Conservation (phyloP, 1,139 yeast genomes). For the Ashbya aceris region DNA sequence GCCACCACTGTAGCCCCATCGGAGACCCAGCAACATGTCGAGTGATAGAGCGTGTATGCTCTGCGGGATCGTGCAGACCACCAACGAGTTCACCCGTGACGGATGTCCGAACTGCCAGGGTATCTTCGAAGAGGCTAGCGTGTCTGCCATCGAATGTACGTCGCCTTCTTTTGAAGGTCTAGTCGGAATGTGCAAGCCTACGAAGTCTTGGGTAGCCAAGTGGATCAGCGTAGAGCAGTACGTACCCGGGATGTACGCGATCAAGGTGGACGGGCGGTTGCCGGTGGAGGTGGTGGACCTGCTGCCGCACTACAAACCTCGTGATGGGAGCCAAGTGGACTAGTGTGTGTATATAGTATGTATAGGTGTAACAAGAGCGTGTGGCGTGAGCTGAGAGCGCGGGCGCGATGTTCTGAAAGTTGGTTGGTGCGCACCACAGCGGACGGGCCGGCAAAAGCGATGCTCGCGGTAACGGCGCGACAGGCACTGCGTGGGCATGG, state of each 20-base stretch:
- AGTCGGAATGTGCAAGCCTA: slow-evolving; percentile 82
- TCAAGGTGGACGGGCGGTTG: slow-evolving; percentile 81
- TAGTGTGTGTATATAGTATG: slow-evolving; percentile 23
- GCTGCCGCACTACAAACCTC: slow-evolving; percentile 76
- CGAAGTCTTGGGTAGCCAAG: slow-evolving; percentile 90
- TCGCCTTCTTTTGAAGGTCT: slow-evolving; percentile 95
- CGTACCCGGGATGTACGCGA: slow-evolving; percentile 86
- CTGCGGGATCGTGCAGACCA: slow-evolving; percentile 75
- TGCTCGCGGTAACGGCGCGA: too few relatives aligned
- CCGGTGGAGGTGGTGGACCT: slow-evolving; percentile 79
- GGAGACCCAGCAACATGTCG: slow-evolving; percentile 2
- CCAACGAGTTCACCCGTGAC: slow-evolving; percentile 54
- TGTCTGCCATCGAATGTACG: slow-evolving; percentile 82
- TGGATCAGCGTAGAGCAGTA: slow-evolving; percentile 92
- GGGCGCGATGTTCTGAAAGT: too few relatives aligned
- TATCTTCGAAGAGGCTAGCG: slow-evolving; percentile 71
- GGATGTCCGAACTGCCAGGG: slow-evolving; percentile 99
- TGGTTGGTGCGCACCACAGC: too few relatives aligned
- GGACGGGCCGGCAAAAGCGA: too few relatives aligned
- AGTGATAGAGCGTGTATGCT: slow-evolving; percentile 92
- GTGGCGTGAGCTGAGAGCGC: too few relatives aligned
- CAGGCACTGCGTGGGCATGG: too few relatives aligned
- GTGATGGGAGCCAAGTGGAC: slow-evolving; percentile 93
- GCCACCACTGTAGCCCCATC: too few relatives aligned
- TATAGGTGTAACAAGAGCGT: too few relatives aligned